phyloP scores from a whole-genome alignment of 2,329 filamentous ascomycete genomes.

The Fusarium sp. region DNA sequence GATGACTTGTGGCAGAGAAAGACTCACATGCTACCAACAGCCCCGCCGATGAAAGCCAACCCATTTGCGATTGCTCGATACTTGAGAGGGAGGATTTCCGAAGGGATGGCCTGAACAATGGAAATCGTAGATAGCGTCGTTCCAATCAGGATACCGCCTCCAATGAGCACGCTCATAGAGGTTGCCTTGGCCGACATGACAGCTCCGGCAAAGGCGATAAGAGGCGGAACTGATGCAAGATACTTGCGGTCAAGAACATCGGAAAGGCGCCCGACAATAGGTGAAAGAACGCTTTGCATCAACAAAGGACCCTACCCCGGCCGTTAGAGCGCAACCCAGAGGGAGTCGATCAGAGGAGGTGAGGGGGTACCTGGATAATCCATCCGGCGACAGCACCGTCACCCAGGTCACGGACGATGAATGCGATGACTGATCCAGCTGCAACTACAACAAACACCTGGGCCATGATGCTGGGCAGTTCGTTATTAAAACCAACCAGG shows the following conservation, averaged over 20 bases:
- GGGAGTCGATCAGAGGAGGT: not conserved
- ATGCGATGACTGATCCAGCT: slow-evolving; percentile 9
- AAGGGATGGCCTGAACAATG: slow-evolving; percentile 10
- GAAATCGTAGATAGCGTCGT: slow-evolving; percentile 7
- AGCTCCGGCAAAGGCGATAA: slow-evolving; percentile 5
- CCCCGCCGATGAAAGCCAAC: slow-evolving; percentile 10
- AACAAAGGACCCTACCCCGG: not conserved
- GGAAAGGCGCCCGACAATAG: slow-evolving; percentile 9
- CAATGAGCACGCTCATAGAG: slow-evolving; percentile 7
- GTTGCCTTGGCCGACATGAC: slow-evolving; percentile 10
- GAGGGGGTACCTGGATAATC: slow-evolving; percentile 3
- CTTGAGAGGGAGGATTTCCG: slow-evolving; percentile 12
- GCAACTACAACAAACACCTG: slow-evolving; percentile 12
- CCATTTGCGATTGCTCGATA: slow-evolving; percentile 9
- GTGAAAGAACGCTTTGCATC: slow-evolving; percentile 9
- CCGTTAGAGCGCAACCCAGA: not conserved
- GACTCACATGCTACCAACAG: slow-evolving; percentile 4
- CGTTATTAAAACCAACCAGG: not conserved
- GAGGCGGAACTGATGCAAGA: slow-evolving; percentile 10
- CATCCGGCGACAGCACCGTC: slow-evolving; percentile 8
- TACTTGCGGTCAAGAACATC: slow-evolving; percentile 14
- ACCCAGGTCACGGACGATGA: slow-evolving; percentile 6
- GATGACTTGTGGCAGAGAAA: not conserved
- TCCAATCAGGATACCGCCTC: slow-evolving; percentile 3
- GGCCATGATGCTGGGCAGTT: slow-evolving; percentile 1